Conservation (phyloP, 495 filamentous ascomycete genomes). For the Aspergillus biplanus region DNA sequence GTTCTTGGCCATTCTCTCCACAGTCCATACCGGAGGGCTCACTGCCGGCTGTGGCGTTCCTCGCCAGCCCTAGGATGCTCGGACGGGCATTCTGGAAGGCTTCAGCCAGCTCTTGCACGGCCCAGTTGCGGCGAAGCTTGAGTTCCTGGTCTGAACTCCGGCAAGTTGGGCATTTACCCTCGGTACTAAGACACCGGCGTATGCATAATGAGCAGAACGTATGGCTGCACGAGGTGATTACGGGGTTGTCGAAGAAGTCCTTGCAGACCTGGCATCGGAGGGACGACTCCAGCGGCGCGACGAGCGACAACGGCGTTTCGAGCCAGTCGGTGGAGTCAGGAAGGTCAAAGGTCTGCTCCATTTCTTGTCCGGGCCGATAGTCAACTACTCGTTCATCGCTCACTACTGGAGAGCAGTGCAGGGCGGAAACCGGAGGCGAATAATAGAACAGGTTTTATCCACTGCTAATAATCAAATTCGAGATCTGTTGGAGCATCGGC, state of each 20-base stretch:
- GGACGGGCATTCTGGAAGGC: conserved; percentile 69
- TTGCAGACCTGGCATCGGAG: conserved; percentile 97
- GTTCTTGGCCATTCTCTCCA: conserved; percentile 20
- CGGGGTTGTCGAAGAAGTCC: conserved; percentile 91
- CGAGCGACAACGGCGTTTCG: conserved; percentile 69
- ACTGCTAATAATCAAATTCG: background rate
- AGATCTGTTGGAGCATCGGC: conserved; percentile 19
- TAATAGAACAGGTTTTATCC: background rate
- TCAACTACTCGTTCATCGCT: background rate
- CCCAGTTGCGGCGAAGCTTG: conserved; percentile 81
- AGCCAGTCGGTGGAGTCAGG: conserved; percentile 95
- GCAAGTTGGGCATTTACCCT: conserved; percentile 87
- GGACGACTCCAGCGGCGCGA: conserved; percentile 79
- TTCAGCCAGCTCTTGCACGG: conserved; percentile 82
- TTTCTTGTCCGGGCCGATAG: conserved; percentile 17
- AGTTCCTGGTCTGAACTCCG: conserved; percentile 76
- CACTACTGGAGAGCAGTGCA: background rate
- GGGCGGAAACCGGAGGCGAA: background rate
- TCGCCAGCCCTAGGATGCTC: conserved; percentile 64
- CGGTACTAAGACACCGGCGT: conserved; percentile 74
- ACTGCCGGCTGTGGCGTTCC: conserved; percentile 36
- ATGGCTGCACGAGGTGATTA: conserved; percentile 92
- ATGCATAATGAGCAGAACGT: conserved; percentile 98
- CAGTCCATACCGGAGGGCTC: background rate
- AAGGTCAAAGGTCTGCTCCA: conserved; percentile 62